Evolutionary conservation across 2,329 filamentous ascomycete species (phyloP), one percentile per base, ranked within the genome.

Genomic region (Cladosporium cucumerinum): DNA sequence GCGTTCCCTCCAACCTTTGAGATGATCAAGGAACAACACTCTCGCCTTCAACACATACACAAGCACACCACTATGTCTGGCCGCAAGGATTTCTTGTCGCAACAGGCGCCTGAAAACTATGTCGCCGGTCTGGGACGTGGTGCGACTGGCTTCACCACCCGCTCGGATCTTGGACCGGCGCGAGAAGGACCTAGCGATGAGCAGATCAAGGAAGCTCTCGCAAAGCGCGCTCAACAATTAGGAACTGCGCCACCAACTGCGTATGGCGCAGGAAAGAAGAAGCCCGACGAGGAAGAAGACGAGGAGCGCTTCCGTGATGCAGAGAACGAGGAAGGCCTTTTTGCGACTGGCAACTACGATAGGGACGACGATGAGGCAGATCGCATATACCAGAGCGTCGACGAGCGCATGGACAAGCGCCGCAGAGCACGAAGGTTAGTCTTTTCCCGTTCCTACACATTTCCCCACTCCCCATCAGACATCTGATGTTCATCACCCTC

Each of bases 281-380:
- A 91, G 72, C 89, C 90, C 57, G 88, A 90, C 59, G 87, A 90
- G 21, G 88, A 89, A 39, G 89, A 90, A 61, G 89, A 90, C 64
- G 89, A 92, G 64, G 89, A 91, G 39, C 86, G 94, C 55, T 98
- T 93, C 74, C 93, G 97, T 75, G 95, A 99, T 75, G 95, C 95
- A 0, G 95, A 99, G 73, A 98, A 98, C 74, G 95, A 99, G 78
- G 91, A 95, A 57, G 95, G 96, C 5, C 82, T 99, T 25, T 99
- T 99, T 74, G 93, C 95, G 3, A 94, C 92, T 64, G 95, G 95
- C 39, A 91, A 95, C 72, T 99, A 97, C 81, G 95, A 98, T 77
- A 91, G 95, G 77, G 95, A 99, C 64, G 95, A 99, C 74, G 95
- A 99, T 74, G 96, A 99, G 78, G 95, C 95, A 51, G 95, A 99